Evolutionary conservation across 352 stramenopile genomes (phyloP).

Genomic region (Plasmopara viticola): DNA sequence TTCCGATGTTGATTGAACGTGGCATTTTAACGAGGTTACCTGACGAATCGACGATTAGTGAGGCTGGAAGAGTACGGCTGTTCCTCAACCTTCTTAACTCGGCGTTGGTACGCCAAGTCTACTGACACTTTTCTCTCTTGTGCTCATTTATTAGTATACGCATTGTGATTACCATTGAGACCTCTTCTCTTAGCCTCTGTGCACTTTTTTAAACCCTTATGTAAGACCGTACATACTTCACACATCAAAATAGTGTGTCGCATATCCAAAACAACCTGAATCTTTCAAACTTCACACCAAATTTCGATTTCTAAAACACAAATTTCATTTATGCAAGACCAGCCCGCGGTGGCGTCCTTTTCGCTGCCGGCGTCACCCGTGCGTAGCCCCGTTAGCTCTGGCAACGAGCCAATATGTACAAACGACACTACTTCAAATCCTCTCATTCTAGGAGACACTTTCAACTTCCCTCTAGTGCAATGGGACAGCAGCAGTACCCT

Average conservation of each 20-base stretch:
- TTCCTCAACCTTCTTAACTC: no score
- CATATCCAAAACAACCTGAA: no score
- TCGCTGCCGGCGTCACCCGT: conserved; percentile 56
- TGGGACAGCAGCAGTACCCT: conserved; percentile 22
- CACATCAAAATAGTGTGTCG: no score
- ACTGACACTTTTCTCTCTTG: no score
- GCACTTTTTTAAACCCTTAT: no score
- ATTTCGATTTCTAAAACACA: background rate
- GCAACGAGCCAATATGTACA: conserved; percentile 53
- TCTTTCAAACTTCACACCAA: background rate
- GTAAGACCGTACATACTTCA: no score
- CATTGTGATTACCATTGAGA: no score
- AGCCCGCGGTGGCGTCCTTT: conserved; percentile 45
- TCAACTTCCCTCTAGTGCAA: conserved; percentile 58
- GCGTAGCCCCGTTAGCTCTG: conserved; percentile 38
- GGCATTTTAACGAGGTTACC: background rate
- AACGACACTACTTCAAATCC: conserved; percentile 40
- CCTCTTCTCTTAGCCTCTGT: no score
- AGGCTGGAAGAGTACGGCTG: no score
- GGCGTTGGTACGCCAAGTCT: no score
- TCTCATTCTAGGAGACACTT: conserved; percentile 9
- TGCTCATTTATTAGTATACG: no score
- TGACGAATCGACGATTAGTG: no score
- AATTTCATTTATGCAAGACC: conserved; percentile 17
- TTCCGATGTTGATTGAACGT: conserved; percentile 69